phyloP scores from a whole-genome alignment of 108 stramenopile genomes.

The Fragilaria crotonensis region DNA sequence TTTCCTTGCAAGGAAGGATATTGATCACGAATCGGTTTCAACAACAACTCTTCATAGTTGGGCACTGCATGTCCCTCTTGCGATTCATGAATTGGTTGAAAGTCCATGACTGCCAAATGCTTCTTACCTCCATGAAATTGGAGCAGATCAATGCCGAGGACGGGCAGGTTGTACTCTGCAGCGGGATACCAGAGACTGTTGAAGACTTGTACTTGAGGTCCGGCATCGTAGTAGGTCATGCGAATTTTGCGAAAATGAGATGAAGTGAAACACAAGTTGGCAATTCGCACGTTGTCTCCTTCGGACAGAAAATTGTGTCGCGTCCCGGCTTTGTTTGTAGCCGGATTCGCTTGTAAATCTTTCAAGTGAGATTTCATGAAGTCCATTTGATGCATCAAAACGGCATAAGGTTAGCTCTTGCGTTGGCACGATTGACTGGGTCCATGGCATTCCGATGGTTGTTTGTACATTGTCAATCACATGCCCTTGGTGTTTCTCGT shows the following conservation, averaged over 20 bases:
- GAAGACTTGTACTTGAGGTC: constrained; percentile 36
- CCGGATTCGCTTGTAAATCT: background rate
- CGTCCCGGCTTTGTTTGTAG: background rate
- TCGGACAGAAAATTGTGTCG: background rate
- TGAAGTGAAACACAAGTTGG: background rate
- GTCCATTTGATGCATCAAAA: constrained; percentile 1
- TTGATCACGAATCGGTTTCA: constrained; percentile 81
- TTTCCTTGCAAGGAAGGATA: constrained; percentile 80
- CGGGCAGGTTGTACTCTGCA: constrained; percentile 41
- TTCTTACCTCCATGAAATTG: constrained; percentile 63
- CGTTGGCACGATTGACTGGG: background rate
- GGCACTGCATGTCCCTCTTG: constrained; percentile 16
- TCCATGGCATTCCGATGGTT: constrained; percentile 6
- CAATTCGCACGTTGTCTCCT: background rate
- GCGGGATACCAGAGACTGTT: constrained; percentile 20
- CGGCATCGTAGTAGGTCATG: constrained; percentile 49
- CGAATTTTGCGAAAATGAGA: constrained; percentile 17
- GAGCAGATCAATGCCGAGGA: constrained; percentile 82
- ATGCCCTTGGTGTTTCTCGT: too few relatives aligned
- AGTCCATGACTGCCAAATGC: constrained; percentile 76
- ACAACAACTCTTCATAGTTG: too few relatives aligned
- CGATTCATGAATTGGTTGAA: constrained; percentile 64
- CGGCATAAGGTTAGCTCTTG: constrained; percentile 1
- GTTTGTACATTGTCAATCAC: background rate
- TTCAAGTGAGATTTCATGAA: constrained; percentile 1